These are phyloP conservation scores for Lentinula guzmanii DNA, from an alignment of 768 basidiomycete species.

Conservation along the genomic window DNA sequence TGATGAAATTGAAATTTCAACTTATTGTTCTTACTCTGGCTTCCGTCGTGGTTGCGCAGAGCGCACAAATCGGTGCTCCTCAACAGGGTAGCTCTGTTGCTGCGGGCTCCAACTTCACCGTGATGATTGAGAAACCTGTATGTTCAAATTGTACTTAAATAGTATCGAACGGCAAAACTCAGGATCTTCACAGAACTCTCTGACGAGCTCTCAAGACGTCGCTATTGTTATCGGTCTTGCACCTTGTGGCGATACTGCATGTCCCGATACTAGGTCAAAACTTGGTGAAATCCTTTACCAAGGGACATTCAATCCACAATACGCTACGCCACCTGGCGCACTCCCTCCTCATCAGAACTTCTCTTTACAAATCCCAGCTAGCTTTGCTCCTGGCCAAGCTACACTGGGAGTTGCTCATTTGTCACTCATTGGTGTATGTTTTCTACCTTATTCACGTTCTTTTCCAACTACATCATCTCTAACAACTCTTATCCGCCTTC, in stretches of 20 bases:
- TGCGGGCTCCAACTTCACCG: background rate
- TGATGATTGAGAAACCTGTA: slow-evolving; percentile 1
- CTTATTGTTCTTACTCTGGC: background rate
- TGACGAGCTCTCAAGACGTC: slow-evolving; percentile 19
- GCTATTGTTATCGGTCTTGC: slow-evolving; percentile 25
- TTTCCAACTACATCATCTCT: background rate
- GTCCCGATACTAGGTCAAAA: slow-evolving; percentile 17
- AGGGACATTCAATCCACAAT: slow-evolving; percentile 23
- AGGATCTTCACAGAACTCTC: slow-evolving; percentile 10
- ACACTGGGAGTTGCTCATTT: slow-evolving; percentile 30
- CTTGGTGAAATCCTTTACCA: slow-evolving; percentile 28
- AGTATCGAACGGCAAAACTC: background rate
- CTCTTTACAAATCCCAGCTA: slow-evolving; percentile 31
- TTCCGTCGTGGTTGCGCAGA: background rate
- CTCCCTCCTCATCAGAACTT: slow-evolving; percentile 41
- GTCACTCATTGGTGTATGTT: slow-evolving; percentile 33
- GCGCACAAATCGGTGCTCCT: background rate
- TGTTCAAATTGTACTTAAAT: background rate
- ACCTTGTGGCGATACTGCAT: slow-evolving; percentile 16
- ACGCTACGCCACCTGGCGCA: slow-evolving; percentile 15
- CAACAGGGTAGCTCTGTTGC: background rate
- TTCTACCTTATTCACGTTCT: background rate
- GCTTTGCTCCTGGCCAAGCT: slow-evolving; percentile 20
- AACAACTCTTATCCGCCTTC: background rate
- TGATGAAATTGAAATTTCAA: background rate